A percentile compares a stretch with the other conserved stretches of the same genome.
These are phyloP conservation scores for Fusarium kyushuense DNA, from an alignment of 2,329 filamentous ascomycete species.

Conservation along the genomic window DNA sequence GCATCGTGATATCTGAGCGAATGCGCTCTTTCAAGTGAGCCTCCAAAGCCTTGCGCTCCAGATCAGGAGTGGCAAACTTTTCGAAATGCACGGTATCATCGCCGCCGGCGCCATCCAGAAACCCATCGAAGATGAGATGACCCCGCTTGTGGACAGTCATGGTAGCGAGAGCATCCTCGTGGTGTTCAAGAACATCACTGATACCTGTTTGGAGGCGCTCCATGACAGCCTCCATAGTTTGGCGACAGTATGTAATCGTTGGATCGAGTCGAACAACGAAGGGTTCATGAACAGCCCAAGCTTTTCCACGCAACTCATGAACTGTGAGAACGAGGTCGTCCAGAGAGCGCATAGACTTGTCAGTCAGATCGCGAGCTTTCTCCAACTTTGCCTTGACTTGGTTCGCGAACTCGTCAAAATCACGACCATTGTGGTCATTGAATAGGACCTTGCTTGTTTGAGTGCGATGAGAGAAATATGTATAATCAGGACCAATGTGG, in stretches of 20 bases:
- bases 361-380: conserved; percentile 56
- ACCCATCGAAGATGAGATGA: conserved; percentile 58
- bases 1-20: conserved; percentile 60
- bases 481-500: conserved; percentile 62
- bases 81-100: conserved; percentile 51
- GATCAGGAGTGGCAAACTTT: conserved; percentile 50
- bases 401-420: conserved; percentile 60
- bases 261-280: conserved; percentile 59
- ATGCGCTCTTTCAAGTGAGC: conserved; percentile 60
- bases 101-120: conserved; percentile 50
- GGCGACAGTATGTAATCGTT: conserved; percentile 57
- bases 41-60: conserved; percentile 56
- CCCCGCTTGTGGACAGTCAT: conserved; percentile 65
- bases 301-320: conserved; percentile 59
- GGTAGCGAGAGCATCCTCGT: conserved; percentile 59
- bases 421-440: conserved; percentile 55
- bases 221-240: conserved; percentile 62
- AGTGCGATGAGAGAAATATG: conserved; percentile 58
- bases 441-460: conserved; percentile 61
- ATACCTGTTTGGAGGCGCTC: conserved; percentile 65
- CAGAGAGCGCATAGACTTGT: conserved; percentile 56
- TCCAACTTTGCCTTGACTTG: conserved; percentile 55
- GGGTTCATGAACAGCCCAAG: conserved; percentile 62
- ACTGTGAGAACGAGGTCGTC: conserved; percentile 64
- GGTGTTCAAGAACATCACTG: conserved; percentile 60